Evolutionary conservation across 108 stramenopile species (phyloP).

Genomic region (Conticribra weissflogii): DNA sequence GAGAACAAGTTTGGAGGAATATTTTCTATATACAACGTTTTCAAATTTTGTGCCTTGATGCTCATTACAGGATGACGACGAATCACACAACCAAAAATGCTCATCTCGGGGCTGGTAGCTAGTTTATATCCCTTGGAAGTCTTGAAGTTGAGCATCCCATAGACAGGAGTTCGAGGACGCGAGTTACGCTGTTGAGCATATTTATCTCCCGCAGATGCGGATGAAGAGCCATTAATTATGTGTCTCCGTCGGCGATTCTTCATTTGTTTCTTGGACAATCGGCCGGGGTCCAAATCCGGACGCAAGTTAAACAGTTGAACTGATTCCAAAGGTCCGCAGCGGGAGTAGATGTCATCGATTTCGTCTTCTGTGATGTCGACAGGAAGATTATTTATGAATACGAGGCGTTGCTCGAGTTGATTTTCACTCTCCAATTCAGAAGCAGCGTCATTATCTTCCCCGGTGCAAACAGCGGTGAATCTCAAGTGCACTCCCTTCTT

Average conservation of each 20-base stretch:
- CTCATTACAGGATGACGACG: slow-evolving; percentile 68
- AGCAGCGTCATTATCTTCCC: slow-evolving; percentile 1
- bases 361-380: slow-evolving; percentile 70
- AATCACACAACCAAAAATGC: slow-evolving; percentile 84
- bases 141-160: slow-evolving; percentile 66
- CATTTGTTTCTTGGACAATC: slow-evolving; percentile 51
- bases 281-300: slow-evolving; percentile 81
- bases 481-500: slow-evolving; percentile 44
- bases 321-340: slow-evolving; percentile 70
- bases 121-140: slow-evolving; percentile 51
- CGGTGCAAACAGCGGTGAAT: slow-evolving; percentile 42
- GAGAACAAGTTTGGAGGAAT: slow-evolving; percentile 53
- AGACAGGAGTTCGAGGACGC: slow-evolving; percentile 76
- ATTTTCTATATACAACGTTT: slow-evolving; percentile 69
- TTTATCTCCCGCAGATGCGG: slow-evolving; percentile 3
- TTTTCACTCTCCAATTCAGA: slow-evolving; percentile 9
- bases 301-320: slow-evolving; percentile 73
- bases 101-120: slow-evolving; percentile 57
- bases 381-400: slow-evolving; percentile 84
- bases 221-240: slow-evolving; percentile 18
- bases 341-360: slow-evolving; percentile 63
- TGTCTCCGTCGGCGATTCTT: slow-evolving; percentile 41
- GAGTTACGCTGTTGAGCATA: slow-evolving; percentile 28
- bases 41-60: slow-evolving; percentile 55
- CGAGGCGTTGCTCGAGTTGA: slow-evolving; percentile 41